Conservation (phyloP, 768 basidiomycete species). For the Filobasidium wieringae region DNA sequence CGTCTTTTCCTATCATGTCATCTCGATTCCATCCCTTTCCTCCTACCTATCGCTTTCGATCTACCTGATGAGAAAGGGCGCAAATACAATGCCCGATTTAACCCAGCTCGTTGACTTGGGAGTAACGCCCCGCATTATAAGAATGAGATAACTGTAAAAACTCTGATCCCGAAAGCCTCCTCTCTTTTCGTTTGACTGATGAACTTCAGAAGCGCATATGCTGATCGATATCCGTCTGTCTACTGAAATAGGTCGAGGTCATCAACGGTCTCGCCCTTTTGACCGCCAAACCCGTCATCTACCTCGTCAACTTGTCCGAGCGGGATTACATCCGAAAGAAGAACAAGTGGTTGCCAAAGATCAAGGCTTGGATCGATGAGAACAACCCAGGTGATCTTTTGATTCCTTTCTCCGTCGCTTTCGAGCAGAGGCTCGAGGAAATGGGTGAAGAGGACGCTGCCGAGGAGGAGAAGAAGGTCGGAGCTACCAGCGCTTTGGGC, state of each 20-base stretch:
- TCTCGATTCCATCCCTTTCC: constrained; percentile 2
- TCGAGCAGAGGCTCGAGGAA: constrained; percentile 76
- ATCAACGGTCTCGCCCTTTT: constrained; percentile 58
- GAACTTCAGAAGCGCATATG: not conserved
- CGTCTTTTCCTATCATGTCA: constrained; percentile 7
- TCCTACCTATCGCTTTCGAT: constrained; percentile 7
- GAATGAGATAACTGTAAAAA: constrained; percentile 48
- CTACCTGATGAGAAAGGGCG: constrained; percentile 66
- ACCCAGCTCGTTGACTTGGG: constrained; percentile 91
- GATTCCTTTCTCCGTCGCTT: constrained; percentile 90
- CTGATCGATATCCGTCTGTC: not conserved
- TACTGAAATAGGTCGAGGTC: constrained; percentile 29
- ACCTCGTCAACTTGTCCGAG: constrained; percentile 94
- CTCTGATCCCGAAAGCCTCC: constrained; percentile 24
- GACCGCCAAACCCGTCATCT: constrained; percentile 93
- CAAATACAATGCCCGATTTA: constrained; percentile 52
- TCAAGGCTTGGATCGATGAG: constrained; percentile 94
- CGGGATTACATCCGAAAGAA: constrained; percentile 91
- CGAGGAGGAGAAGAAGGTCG: constrained; percentile 64
- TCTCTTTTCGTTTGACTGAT: not conserved
- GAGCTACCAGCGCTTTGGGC: constrained; percentile 56
- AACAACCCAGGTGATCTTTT: constrained; percentile 91
- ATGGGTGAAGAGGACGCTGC: constrained; percentile 54
- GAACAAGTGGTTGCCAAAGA: constrained; percentile 98
- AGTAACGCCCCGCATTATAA: constrained; percentile 65